Conservation (phyloP, 2,329 filamentous ascomycete genomes). For the Neoascochyta sp. region DNA sequence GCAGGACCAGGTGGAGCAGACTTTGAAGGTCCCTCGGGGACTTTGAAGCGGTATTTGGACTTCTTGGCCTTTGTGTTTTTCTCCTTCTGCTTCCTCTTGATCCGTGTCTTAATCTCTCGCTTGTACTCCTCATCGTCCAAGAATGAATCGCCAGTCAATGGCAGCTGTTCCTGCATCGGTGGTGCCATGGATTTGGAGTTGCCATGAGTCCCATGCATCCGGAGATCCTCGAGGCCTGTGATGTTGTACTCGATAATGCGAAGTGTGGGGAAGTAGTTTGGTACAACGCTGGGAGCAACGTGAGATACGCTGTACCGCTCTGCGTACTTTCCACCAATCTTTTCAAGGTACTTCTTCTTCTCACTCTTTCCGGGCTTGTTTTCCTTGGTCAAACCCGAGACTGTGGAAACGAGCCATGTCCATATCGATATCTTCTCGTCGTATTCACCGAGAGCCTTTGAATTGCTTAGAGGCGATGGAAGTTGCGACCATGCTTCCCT, state of each 20-base stretch:
- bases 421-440: slow-evolving; percentile 17
- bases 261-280: slow-evolving; percentile 85
- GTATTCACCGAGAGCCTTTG: slow-evolving; percentile 14
- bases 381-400: slow-evolving; percentile 13
- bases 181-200: slow-evolving; percentile 1
- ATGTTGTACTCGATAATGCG: slow-evolving; percentile 96
- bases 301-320: slow-evolving; percentile 81
- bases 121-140: slow-evolving; percentile 33
- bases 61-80: slow-evolving; percentile 17
- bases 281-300: slow-evolving; percentile 82
- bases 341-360: slow-evolving; percentile 58
- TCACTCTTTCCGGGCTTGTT: slow-evolving; percentile 30
- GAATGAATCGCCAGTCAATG: slow-evolving; percentile 7
- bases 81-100: slow-evolving; percentile 51
- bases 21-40: slow-evolving; percentile 69
- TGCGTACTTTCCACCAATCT: slow-evolving; percentile 74
- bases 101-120: slow-evolving; percentile 43
- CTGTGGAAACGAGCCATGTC: slow-evolving; percentile 16
- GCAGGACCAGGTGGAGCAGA: slow-evolving; percentile 76
- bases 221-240: slow-evolving; percentile 61
- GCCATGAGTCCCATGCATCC: slow-evolving; percentile 6
- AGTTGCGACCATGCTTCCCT: slow-evolving; percentile 74
- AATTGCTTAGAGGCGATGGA: slow-evolving; percentile 46
- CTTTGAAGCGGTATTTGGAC: slow-evolving; percentile 45
- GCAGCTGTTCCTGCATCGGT: slow-evolving; percentile 7